Conservation (phyloP, 441 rosid genomes). For the Capsella rubella region DNA sequence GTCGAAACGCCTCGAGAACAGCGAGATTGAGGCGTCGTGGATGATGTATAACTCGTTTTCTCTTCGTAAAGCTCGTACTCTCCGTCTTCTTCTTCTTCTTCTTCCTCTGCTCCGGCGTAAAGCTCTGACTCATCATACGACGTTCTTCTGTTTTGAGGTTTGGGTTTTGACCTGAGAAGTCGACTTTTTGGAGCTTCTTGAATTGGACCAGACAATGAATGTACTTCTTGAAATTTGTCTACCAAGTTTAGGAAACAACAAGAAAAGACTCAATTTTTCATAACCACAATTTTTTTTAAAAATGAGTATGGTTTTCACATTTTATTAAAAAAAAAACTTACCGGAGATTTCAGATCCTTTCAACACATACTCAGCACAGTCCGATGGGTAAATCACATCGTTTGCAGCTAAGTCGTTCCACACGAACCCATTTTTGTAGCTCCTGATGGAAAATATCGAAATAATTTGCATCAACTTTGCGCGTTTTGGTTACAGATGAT, state of each 20-base stretch:
- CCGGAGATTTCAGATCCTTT: conserved; percentile 93
- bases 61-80: conserved; percentile 58
- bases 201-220: conserved; percentile 38
- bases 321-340: conserved; percentile 22
- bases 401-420: conserved; percentile 90
- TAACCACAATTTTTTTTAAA: background rate
- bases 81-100: conserved; percentile 45
- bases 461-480: background rate
- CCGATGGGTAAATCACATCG: conserved; percentile 73
- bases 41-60: conserved; percentile 78
- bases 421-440: conserved; percentile 88
- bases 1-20: conserved; percentile 83
- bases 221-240: conserved; percentile 54
- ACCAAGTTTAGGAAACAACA: background rate
- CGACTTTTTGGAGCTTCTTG: conserved; percentile 50
- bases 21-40: conserved; percentile 85
- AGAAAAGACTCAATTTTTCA: background rate
- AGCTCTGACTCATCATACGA: conserved; percentile 47
- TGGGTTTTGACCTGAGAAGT: conserved; percentile 52
- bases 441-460: conserved; percentile 48
- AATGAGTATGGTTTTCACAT: background rate
- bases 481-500: background rate
- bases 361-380: conserved; percentile 84
- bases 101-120: conserved; percentile 41
- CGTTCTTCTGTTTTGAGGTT: conserved; percentile 36